These are phyloP conservation scores for Eucalyptus sideroxylon DNA, from an alignment of 345 rosid species.

Conservation along the genomic window DNA sequence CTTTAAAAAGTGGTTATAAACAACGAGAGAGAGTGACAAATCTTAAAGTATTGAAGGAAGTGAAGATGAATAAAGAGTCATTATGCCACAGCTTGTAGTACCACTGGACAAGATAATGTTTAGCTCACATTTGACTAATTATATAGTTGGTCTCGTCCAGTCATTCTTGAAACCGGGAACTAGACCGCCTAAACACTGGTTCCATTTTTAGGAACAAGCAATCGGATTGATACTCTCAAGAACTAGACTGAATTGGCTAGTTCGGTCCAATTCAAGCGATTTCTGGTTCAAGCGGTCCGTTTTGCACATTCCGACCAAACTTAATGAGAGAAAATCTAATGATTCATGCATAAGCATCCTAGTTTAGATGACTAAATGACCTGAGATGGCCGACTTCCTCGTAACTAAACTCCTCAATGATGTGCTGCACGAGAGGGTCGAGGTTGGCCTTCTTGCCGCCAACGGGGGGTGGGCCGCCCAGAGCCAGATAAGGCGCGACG, in stretches of 20 bases:
- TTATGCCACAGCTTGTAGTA: too few relatives aligned
- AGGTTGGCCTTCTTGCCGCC: slow-evolving; percentile 51
- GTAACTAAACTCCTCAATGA: slow-evolving; percentile 53
- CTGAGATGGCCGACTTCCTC: slow-evolving; percentile 70
- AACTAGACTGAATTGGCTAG: fast-evolving
- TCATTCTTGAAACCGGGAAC: fast-evolving
- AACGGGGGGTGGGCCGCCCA: slow-evolving; percentile 46
- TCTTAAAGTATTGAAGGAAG: too few relatives aligned
- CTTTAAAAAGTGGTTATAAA: not conserved
- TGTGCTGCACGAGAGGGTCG: slow-evolving; percentile 12
- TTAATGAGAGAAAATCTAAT: not conserved
- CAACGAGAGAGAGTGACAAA: too few relatives aligned
- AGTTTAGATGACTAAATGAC: not conserved
- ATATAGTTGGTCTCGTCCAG: fast-evolving
- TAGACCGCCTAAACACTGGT: fast-evolving
- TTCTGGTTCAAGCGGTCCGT: fast-evolving
- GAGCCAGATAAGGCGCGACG: slow-evolving; percentile 19
- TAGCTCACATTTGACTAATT: too few relatives aligned
- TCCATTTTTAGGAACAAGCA: fast-evolving
- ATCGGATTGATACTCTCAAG: not conserved
- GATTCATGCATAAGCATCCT: not conserved
- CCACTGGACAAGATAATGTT: fast-evolving
- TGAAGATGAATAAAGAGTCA: not conserved
- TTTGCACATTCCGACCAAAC: not conserved
- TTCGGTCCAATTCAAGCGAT: not conserved